Evolutionary conservation across 805 yeast species (phyloP), one percentile per base, ranked within the genome.

Genomic region (Maudiozyma barnettii): DNA sequence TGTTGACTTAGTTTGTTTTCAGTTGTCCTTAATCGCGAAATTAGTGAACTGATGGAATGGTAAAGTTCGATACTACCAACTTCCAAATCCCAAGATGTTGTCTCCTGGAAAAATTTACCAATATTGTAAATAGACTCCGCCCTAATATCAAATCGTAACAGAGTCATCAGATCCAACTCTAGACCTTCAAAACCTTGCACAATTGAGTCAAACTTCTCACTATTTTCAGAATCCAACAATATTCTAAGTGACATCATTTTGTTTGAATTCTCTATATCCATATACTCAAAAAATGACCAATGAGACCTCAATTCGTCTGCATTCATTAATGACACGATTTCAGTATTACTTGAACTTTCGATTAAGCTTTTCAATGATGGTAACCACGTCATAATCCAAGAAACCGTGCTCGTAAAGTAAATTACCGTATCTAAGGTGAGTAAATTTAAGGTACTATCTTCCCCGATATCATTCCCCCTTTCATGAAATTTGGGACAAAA

Each of bases 351-450:
- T 16, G 48, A 18, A 19, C 45, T 14, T 16, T 53, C 53, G 5
- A 66, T 60, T 8, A 69, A 70, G 45, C 76, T 74, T 46, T 76
- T 69, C 57, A 81, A 63, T 5, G 58, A 58, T 0, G 85, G 82
- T 40, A 85, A 68, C 84, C 89, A 81, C 16, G 68, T 55, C 38
- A 77, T 61, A 2, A 81, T 66, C 80, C 88, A 78, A 16, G 71
- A 65, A 1, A 82, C 53, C 4, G 84, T 75, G 13, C 76, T 69
- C 18, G 79, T 66, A 40, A 85, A 66, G 45, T 78, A 66, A 12
- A 81, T 68, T 3, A 81, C 68, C 19, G 74, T 71, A 43, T 72
- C 72, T 52, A 81, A 71, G 13, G 77, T 69, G 13, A 73, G 73
- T 16, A 68, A 60, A 50, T 79, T 85, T 40, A 84, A 66, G 13